phyloP scores from a whole-genome alignment of 768 basidiomycete species.

The Wakefieldia striispora region DNA sequence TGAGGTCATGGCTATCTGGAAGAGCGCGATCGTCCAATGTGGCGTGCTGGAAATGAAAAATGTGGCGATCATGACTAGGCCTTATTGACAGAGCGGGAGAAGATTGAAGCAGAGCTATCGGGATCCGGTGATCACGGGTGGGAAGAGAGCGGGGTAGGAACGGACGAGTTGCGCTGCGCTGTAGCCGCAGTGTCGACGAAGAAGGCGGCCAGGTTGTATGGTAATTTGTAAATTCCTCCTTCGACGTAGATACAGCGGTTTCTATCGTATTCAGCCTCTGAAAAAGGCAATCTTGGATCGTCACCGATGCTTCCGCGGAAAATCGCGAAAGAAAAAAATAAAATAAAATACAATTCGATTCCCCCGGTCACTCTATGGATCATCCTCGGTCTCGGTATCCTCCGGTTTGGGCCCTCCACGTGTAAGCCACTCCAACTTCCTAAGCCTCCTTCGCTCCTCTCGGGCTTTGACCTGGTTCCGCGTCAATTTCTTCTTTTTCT shows the following conservation, averaged over 20 bases:
- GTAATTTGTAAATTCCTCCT: background rate
- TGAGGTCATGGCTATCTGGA: too few relatives aligned
- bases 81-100: background rate
- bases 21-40: conserved; percentile 6
- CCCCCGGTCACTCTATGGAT: conserved; percentile 27
- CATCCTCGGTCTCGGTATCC: conserved; percentile 69
- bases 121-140: conserved; percentile 2
- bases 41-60: conserved; percentile 9
- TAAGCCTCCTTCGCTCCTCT: conserved; percentile 78
- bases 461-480: conserved; percentile 86
- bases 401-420: conserved; percentile 82
- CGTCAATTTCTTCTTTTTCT: conserved; percentile 91
- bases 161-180: conserved; percentile 6
- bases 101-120: background rate
- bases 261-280: too few relatives aligned
- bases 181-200: conserved; percentile 4
- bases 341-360: background rate
- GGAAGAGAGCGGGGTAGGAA: conserved; percentile 2
- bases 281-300: conserved; percentile 33
- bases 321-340: conserved; percentile 5
- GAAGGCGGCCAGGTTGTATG: background rate
- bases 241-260: conserved; percentile 3
- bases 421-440: conserved; percentile 81
- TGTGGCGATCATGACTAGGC: conserved; percentile 10
- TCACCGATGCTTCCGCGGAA: conserved; percentile 27